phyloP scores from a whole-genome alignment of 257 asterid species.

The Capsicum baccatum region DNA sequence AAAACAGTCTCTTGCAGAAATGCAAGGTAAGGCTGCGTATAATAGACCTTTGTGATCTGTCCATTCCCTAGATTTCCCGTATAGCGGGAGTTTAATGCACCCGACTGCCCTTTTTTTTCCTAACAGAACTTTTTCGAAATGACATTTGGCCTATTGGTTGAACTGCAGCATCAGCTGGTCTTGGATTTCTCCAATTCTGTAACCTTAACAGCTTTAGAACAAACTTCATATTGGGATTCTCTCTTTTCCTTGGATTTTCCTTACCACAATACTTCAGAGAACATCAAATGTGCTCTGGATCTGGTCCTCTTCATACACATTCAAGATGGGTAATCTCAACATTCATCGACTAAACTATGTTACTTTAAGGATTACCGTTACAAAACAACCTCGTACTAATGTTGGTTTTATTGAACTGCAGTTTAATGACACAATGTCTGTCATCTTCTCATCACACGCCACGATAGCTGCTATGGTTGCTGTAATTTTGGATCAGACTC shows the following conservation, averaged over 20 bases:
- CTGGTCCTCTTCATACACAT: slow-evolving; percentile 51
- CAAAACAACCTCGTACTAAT: background rate
- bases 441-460: slow-evolving; percentile 62
- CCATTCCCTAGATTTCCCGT: too few relatives aligned
- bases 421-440: slow-evolving; percentile 50
- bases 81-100: too few relatives aligned
- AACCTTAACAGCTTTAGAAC: slow-evolving; percentile 84
- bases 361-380: background rate
- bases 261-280: slow-evolving; percentile 67
- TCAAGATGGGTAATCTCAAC: slow-evolving; percentile 53
- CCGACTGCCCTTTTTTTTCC: too few relatives aligned
- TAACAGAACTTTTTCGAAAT: too few relatives aligned
- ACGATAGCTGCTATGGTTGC: slow-evolving; percentile 52
- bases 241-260: slow-evolving; percentile 69
- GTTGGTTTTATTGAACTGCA: slow-evolving; percentile 26
- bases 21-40: too few relatives aligned
- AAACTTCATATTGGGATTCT: slow-evolving; percentile 64
- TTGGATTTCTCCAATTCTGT: slow-evolving; percentile 79
- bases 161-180: slow-evolving; percentile 72
- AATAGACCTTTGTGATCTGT: too few relatives aligned
- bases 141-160: background rate
- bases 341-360: background rate
- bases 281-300: slow-evolving; percentile 42
- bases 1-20: too few relatives aligned
- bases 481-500: slow-evolving; percentile 50